Percentiles rank a stretch among this genome's conserved stretches.
Conservation (phyloP, 345 rosid species). For the Citrus trifoliata region DNA sequence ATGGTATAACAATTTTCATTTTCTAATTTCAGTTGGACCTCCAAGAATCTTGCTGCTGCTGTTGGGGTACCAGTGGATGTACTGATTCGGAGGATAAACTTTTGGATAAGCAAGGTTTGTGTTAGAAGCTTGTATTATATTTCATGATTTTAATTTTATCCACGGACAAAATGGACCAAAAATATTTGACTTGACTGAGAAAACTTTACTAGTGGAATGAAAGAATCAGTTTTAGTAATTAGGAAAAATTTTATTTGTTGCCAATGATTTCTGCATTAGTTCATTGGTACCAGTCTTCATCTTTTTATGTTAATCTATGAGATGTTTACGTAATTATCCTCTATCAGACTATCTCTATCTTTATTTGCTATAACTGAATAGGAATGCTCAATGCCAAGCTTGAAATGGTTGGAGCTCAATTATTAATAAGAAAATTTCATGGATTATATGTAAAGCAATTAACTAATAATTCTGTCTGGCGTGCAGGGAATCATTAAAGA, state of each 20-base stretch:
- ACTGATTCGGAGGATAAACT: slow-evolving; percentile 69
- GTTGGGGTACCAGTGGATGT: slow-evolving; percentile 70
- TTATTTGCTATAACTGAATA: slow-evolving; percentile 13
- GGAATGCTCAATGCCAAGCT: not conserved
- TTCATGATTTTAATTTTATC: not conserved
- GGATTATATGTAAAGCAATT: not conserved
- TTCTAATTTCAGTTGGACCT: slow-evolving; percentile 68
- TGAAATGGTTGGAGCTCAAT: not conserved
- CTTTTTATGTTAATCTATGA: not conserved
- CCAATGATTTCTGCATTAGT: not conserved
- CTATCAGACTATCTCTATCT: not conserved
- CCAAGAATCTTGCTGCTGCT: slow-evolving; percentile 63
- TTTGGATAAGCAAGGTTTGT: slow-evolving; percentile 90
- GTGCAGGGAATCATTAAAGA: slow-evolving; percentile 81
- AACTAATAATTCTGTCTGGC: slow-evolving; percentile 12
- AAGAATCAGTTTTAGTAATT: not conserved
- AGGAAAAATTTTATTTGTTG: not conserved
- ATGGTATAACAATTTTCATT: slow-evolving; percentile 5
- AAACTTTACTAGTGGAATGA: not conserved
- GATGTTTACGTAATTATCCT: not conserved
- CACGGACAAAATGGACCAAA: not conserved
- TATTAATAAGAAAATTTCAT: not conserved
- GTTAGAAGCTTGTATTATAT: slow-evolving; percentile 1
- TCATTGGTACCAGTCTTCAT: not conserved
- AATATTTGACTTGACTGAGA: not conserved